Conservation (phyloP, 805 yeast genomes). For the Ogataea allantospora region DNA sequence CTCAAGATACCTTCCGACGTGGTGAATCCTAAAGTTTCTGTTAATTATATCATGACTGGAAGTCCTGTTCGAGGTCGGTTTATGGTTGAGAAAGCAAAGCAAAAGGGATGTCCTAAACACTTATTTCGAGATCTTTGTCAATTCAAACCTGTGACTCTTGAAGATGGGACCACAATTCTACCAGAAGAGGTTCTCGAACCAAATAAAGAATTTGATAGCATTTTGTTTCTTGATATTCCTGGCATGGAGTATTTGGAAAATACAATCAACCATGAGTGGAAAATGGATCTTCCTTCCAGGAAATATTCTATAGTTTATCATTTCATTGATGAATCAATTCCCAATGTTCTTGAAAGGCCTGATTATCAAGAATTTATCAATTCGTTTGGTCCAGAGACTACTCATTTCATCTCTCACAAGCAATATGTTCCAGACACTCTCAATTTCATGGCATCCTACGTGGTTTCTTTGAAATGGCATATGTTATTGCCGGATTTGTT, state of each 20-base stretch:
- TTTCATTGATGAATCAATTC: conserved; percentile 57
- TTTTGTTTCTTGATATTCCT: conserved; percentile 76
- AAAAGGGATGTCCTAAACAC: conserved; percentile 65
- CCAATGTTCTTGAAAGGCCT: conserved; percentile 40
- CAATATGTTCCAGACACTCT: conserved; percentile 59
- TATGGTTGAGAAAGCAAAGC: conserved; percentile 59
- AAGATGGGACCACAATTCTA: conserved; percentile 53
- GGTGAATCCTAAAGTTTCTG: conserved; percentile 39
- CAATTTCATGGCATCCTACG: conserved; percentile 54
- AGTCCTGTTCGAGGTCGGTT: conserved; percentile 77
- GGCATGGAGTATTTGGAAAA: conserved; percentile 40
- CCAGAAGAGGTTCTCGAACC: conserved; percentile 76
- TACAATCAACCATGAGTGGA: conserved; percentile 30
- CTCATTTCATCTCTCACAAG: conserved; percentile 76
- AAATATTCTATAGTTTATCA: conserved; percentile 61
- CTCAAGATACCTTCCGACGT: conserved; percentile 26
- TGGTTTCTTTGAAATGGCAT: conserved; percentile 55
- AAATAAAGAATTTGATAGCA: conserved; percentile 53
- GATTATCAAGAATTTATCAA: conserved; percentile 50
- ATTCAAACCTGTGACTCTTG: conserved; percentile 57
- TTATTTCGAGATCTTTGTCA: conserved; percentile 56
- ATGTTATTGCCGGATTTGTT: conserved; percentile 44
- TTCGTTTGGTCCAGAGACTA: conserved; percentile 48
- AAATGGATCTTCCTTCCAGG: conserved; percentile 10
- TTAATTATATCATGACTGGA: conserved; percentile 68